Conservation (phyloP, 2,329 filamentous ascomycete genomes). For the Corinectria fuckeliana region DNA sequence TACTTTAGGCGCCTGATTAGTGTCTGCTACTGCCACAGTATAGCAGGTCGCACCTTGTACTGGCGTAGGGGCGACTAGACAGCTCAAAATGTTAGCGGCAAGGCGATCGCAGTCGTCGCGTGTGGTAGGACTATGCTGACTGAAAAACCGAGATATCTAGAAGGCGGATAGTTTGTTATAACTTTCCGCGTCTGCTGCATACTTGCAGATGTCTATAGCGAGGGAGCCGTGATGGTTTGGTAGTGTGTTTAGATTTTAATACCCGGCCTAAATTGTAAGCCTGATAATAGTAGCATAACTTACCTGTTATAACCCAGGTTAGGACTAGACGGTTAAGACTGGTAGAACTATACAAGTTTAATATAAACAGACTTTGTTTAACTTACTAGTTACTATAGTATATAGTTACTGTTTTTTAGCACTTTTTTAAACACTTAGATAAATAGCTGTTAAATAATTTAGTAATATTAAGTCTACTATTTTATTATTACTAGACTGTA, state of each 20-base stretch:
- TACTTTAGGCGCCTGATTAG: constrained; percentile 2
- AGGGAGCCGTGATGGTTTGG: background rate
- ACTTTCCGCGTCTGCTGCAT: constrained; percentile 6
- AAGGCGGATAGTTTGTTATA: constrained; percentile 13
- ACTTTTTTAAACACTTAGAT: no score
- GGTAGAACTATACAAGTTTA: no score
- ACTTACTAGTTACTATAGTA: no score
- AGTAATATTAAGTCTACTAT: no score
- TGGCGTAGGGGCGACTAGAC: constrained; percentile 22
- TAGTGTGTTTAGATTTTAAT: background rate
- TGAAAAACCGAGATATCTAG: constrained; percentile 21
- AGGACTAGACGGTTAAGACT: no score
- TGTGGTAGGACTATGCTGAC: background rate
- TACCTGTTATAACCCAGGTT: no score
- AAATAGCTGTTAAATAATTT: no score
- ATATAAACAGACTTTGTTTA: no score
- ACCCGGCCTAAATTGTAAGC: no score
- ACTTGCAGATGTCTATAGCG: constrained; percentile 14
- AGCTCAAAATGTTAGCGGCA: constrained; percentile 10
- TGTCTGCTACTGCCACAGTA: constrained; percentile 18
- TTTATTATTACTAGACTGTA: no score
- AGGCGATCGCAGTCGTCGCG: constrained; percentile 20
- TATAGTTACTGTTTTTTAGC: no score
- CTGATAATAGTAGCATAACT: no score
- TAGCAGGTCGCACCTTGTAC: constrained; percentile 31